Evolutionary conservation across 441 rosid species (phyloP).

Genomic region (Gossypium lobatum): DNA sequence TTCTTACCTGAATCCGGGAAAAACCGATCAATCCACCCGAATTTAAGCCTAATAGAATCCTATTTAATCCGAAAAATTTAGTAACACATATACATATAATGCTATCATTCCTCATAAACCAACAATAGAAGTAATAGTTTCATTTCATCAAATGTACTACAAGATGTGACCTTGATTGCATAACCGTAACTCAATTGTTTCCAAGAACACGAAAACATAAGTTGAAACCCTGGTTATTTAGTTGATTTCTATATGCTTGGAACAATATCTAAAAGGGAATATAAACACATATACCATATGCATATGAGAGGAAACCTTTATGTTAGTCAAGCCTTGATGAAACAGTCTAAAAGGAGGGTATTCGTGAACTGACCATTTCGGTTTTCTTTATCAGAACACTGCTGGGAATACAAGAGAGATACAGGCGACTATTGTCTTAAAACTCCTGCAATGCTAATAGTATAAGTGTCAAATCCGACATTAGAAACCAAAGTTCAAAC

Average conservation of each 20-base stretch:
- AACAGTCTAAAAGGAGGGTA: not conserved
- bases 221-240: not conserved
- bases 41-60: no score
- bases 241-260: not conserved
- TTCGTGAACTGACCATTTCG: not conserved
- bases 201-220: not conserved
- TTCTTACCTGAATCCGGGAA: no score
- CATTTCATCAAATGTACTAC: not conserved
- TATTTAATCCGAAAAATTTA: no score
- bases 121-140: no score
- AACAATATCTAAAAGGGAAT: not conserved
- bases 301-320: not conserved
- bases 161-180: not conserved
- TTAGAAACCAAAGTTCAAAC: not conserved
- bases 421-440: constrained; percentile 9
- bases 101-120: no score
- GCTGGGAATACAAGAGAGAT: not conserved
- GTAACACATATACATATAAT: no score
- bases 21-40: no score
- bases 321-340: not conserved
- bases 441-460: constrained; percentile 23
- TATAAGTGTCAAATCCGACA: not conserved
- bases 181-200: not conserved
- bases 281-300: not conserved
- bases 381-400: not conserved